Conservation (phyloP, 2,329 filamentous ascomycete genomes). For the Sordariomycetes sp. region DNA sequence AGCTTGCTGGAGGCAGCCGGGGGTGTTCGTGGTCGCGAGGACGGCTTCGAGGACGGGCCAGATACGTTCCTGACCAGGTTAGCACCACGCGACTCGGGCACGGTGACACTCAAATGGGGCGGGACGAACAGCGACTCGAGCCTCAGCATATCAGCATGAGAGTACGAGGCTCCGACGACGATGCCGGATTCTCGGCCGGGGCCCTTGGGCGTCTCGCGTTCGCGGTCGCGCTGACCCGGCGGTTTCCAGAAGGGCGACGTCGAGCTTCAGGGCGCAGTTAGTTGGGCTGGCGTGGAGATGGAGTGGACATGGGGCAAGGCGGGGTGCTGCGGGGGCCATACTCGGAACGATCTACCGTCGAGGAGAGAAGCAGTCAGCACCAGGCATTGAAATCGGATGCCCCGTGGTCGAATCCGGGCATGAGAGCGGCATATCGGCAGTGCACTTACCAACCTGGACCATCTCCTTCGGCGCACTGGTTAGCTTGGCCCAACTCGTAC, state of each 20-base stretch:
- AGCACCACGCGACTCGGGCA: conserved; percentile 5
- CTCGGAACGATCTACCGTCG: conserved; percentile 47
- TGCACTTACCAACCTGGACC: conserved; percentile 88
- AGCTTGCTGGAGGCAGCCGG: conserved; percentile 48
- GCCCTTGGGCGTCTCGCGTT: conserved; percentile 35
- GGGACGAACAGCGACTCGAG: conserved; percentile 65
- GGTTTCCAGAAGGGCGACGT: conserved; percentile 81
- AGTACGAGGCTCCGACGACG: conserved; percentile 90
- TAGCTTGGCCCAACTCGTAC: not conserved
- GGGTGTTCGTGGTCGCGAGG: conserved; percentile 65
- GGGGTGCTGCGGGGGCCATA: conserved; percentile 25
- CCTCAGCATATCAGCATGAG: conserved; percentile 89
- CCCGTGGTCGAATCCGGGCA: not conserved
- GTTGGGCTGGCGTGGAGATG: conserved; percentile 1
- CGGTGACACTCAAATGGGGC: not conserved
- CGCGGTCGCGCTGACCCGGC: conserved; percentile 33
- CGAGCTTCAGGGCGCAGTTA: conserved; percentile 43
- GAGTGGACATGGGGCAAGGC: not conserved
- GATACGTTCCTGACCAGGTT: conserved; percentile 43
- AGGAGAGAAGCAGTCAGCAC: not conserved
- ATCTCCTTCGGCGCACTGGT: conserved; percentile 59
- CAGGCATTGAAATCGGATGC: not conserved
- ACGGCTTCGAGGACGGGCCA: conserved; percentile 44
- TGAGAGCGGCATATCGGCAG: not conserved
- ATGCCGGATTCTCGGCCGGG: conserved; percentile 52